Base-by-base conservation (phyloP, 23 red algal genomes). In the Gracilaria caudata region DNA sequence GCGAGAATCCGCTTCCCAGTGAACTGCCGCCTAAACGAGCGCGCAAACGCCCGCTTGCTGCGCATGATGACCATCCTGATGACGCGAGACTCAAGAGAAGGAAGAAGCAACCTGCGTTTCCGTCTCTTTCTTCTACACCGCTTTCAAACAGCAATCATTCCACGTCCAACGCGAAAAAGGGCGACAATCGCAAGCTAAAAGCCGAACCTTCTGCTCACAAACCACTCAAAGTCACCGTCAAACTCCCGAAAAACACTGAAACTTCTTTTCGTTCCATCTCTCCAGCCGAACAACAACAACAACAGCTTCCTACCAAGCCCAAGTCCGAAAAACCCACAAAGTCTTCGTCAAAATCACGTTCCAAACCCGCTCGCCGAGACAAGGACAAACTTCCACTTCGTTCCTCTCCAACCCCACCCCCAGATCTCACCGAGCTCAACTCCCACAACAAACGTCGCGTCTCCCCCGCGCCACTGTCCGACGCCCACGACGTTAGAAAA, bases 181-280 rank as follows among this genome's bases (percentile, higher is more conserved):
- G 6, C 30, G 61, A 35, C 28, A 14, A 2, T 19, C 28, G 30
- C 28, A 66, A 66, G 61, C 61, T 16, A 29, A 66, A 35, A 8
- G 6, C 12, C 7, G 61, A 66, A 0, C 30, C 61, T 4, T 0
- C 29, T 30, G 19, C 16, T 35, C 61, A 66, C 61, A 66, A 66
- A 14, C 19, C 61, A 10, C 61, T 66, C 61, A 66, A 66, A 30
- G 4, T 66, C 61, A 66, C 61, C 26, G 61, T 33, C 61, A 66
- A 16, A 30, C 61, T 66, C 30, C 30, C 61, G 30, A 36, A 24
- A 24, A 66, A 66, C 7, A 2, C 32, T 3, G 25, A 26, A 10
- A 14, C 61, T 25, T 4, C 61, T 7, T 2, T 66, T 30, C 28
- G 61, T 3, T 20, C 61, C 30, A 30, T 66, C 29, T 2, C 30